Base-by-base conservation (phyloP, 495 filamentous ascomycete species). In the Aspergillus cristatus region DNA sequence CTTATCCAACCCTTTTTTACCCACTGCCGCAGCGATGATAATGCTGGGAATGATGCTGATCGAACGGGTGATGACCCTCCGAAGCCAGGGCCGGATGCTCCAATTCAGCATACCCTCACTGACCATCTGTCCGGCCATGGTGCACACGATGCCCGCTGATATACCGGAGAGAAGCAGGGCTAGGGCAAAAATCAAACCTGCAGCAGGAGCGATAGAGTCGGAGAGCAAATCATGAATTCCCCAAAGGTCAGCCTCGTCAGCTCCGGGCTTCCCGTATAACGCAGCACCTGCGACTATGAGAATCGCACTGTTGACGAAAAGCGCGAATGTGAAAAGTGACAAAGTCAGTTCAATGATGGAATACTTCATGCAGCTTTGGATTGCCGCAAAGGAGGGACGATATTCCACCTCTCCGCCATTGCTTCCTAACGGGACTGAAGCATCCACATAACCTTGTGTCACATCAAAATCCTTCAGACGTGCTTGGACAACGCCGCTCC, bases 231-330 rank as follows among this genome's bases (percentile, higher is more conserved):
- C 52, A 55, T 95, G 79, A 45, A 95, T 91, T 14, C 75, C 76
- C 54, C 90, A 94, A 24, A 95, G 76, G 40, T 88, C 81, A 13
- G 82, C 85, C 39, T 72, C 60, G 22, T 68, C 58, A 3, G 79
- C 76, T 10, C 68, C 64, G 2, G 65, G 49, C 14, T 68, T 72
- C 18, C 58, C 53, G 47, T 77, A 86, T 1, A 94, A 76, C 1
- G 82, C 78, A 4, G 86, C 80, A 24, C 86, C 88, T 1, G 87
- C 83, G 14, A 88, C 82, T 53, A 95, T 91, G 32, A 95, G 76
- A 50, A 95, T 94, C 38, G 88, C 73, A 41, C 77, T 83, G 63
- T 94, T 95, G 50, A 95, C 86, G 46, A 95, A 94, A n/a, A 94
- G 75, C 6, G 88, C 88, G 51, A 93, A 91, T 13, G 85, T 85